Base-by-base conservation (phyloP, 2,329 filamentous ascomycete genomes). In the Pseudonectria buxi region DNA sequence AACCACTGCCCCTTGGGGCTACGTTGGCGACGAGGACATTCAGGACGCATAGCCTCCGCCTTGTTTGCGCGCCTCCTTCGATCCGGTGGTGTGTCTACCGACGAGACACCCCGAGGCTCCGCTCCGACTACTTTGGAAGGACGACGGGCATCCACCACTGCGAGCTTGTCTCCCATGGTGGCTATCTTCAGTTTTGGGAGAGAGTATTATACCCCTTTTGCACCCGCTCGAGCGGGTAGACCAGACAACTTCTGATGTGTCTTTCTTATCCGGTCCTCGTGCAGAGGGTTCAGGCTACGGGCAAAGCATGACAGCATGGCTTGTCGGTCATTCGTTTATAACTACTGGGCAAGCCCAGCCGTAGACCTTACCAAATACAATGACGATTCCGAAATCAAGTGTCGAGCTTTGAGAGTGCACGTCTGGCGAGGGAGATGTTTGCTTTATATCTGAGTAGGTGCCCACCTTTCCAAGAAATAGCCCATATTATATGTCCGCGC, bases 241-340 rank as follows among this genome's bases (percentile, higher is more conserved):
- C 35, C 28, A 26, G 24, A 26, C 25, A n/a, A 22, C 30, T 37
- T 9, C 18, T 5, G 5, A 22, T 22, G 18, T 22, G 35, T 31
- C 41, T 42, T 35, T 43, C 33, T 35, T 32, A 44, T 40, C 18
- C 18, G 30, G 40, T 39, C 43, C 45, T 37, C 41, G 44, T 49
- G 46, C 43, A 50, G 39, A 40, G 45, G 47, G 46, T 46, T 40
- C 43, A 31, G 50, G 47, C 52, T 61, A 54, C 48, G 51, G 52
- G 51, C 56, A 53, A 54, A 51, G 45, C 45, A 46, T 37, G 26
- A 36, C 32, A 50, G 40, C 41, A 50, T 41, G 56, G 50, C 51
- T 57, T 62, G 56, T 53, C 55, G 44, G 57, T 58, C 54, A 41
- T 46, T 61, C 49, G 48, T 54, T 54, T 60, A 43, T 47, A 44